Conservation (phyloP, 2,329 filamentous ascomycete species). For the Clonostachys chloroleuca region DNA sequence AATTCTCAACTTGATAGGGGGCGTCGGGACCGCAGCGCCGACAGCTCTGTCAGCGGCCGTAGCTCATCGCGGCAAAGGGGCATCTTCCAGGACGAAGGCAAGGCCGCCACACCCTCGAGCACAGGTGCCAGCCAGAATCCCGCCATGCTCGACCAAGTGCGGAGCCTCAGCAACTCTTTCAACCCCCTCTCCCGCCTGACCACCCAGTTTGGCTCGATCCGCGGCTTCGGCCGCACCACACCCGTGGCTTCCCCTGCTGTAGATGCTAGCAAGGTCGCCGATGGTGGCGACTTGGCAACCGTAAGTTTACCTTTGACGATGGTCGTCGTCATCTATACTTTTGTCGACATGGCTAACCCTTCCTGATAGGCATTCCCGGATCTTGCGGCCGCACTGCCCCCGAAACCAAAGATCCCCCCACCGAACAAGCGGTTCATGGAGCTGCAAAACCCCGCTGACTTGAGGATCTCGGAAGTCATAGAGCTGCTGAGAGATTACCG, state of each 20-base stretch:
- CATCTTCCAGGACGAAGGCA: constrained; percentile 38
- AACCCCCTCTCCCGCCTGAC: constrained; percentile 80
- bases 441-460: constrained; percentile 62
- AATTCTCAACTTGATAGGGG: constrained; percentile 67
- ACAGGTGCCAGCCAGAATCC: constrained; percentile 29
- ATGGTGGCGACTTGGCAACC: constrained; percentile 52
- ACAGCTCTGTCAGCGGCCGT: constrained; percentile 63
- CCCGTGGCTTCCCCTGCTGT: constrained; percentile 18
- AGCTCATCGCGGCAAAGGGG: constrained; percentile 58
- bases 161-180: constrained; percentile 76
- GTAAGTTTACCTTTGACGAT: constrained; percentile 30
- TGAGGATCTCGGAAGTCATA: constrained; percentile 69
- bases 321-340: not conserved
- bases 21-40: constrained; percentile 74
- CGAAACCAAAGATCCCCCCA: constrained; percentile 57
- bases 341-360: constrained; percentile 3
- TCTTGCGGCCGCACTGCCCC: constrained; percentile 47
- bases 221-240: constrained; percentile 63
- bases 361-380: constrained; percentile 53
- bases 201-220: constrained; percentile 63
- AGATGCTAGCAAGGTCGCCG: constrained; percentile 30
- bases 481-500: constrained; percentile 72
- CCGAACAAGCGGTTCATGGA: constrained; percentile 73
- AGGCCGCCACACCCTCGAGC: constrained; percentile 8
- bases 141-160: constrained; percentile 73